These are phyloP conservation scores for Pulveroboletus sp. DNA, from an alignment of 768 basidiomycete species.

Conservation along the genomic window DNA sequence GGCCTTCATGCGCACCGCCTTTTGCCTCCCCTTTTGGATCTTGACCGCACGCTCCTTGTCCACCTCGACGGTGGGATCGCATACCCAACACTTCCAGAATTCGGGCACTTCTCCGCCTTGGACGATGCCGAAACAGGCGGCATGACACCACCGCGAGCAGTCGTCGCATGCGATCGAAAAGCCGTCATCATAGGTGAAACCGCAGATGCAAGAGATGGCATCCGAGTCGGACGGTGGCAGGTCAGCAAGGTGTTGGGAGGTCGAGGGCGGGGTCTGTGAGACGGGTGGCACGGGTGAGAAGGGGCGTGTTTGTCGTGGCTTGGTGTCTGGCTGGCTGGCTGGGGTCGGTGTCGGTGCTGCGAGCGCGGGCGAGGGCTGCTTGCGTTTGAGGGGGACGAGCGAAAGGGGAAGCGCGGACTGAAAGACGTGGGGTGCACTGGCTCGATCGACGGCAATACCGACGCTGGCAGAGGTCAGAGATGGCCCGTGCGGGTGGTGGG, in stretches of 20 bases:
- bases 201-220: conserved; percentile 72
- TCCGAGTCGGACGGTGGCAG: conserved; percentile 38
- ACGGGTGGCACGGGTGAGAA: conserved; percentile 25
- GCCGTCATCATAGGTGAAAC: conserved; percentile 72
- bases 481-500: conserved; percentile 24
- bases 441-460: conserved; percentile 26
- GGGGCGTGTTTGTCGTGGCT: conserved; percentile 13
- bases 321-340: conserved; percentile 10
- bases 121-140: conserved; percentile 68
- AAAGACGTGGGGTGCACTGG: conserved; percentile 16
- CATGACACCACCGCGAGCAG: conserved; percentile 84
- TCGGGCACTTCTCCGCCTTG: conserved; percentile 60
- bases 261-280: no score
- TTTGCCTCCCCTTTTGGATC: conserved; percentile 41
- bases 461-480: conserved; percentile 24
- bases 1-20: conserved; percentile 27
- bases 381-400: conserved; percentile 43
- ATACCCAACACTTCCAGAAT: conserved; percentile 74
- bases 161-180: conserved; percentile 83
- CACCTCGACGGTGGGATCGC: conserved; percentile 45
- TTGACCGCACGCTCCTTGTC: conserved; percentile 48
- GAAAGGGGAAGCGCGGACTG: conserved; percentile 24
- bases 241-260: conserved; percentile 18
- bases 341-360: conserved; percentile 8
- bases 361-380: conserved; percentile 28